These are phyloP conservation scores for Hansenula sp. DNA, from an alignment of 1,139 yeast species.

Conservation along the genomic window DNA sequence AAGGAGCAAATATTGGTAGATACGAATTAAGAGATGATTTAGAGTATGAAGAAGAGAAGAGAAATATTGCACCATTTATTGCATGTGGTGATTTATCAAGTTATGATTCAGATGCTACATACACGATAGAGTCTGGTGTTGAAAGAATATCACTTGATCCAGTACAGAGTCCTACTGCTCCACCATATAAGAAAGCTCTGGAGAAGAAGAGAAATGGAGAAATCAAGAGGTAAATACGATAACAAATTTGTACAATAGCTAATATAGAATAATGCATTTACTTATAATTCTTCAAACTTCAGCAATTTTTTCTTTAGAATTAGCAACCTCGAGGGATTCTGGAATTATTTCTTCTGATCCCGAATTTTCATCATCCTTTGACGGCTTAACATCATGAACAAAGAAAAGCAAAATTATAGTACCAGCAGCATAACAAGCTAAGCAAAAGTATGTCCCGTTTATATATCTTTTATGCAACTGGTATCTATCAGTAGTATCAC, in stretches of 20 bases:
- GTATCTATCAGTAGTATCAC: conserved; percentile 7
- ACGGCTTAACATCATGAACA: neutral
- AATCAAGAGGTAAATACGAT: conserved; percentile 15
- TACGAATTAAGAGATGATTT: conserved; percentile 36
- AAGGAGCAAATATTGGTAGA: conserved; percentile 57
- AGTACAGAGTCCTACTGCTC: conserved; percentile 92
- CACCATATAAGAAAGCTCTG: conserved; percentile 89
- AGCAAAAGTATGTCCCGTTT: neutral
- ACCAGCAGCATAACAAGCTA: conserved; percentile 1
- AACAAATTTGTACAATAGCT: neutral
- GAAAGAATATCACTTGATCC: conserved; percentile 64
- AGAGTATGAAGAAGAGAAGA: conserved; percentile 48
- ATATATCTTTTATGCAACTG: neutral
- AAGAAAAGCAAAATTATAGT: neutral
- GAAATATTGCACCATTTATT: conserved; percentile 78
- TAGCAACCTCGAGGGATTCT: too few relatives aligned
- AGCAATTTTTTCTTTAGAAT: too few relatives aligned
- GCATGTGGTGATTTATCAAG: conserved; percentile 91
- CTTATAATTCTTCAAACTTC: too few relatives aligned
- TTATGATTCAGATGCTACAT: conserved; percentile 94
- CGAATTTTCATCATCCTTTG: too few relatives aligned
- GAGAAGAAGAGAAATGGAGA: conserved; percentile 81
- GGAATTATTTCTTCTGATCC: too few relatives aligned
- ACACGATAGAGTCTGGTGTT: conserved; percentile 47
- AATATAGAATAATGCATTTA: too few relatives aligned